phyloP scores from a whole-genome alignment of 768 basidiomycete species.

The Lactarius hengduanensis region DNA sequence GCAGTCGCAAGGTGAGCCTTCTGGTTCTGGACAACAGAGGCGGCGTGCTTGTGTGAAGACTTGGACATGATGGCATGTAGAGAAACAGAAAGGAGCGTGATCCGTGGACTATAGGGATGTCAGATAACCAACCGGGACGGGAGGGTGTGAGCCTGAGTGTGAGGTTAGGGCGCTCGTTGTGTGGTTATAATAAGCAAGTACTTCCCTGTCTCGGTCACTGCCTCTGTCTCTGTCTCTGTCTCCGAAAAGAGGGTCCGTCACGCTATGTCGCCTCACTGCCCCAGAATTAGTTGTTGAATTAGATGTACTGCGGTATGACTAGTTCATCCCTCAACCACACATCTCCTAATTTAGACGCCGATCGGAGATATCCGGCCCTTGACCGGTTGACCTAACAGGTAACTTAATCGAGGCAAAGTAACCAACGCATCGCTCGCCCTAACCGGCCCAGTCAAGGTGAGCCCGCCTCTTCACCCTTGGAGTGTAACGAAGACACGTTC shows the following conservation, averaged over 20 bases:
- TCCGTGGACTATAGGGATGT: slow-evolving; percentile 26
- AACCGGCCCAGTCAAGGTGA: slow-evolving; percentile 55
- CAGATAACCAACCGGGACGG: slow-evolving; percentile 18
- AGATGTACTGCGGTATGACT: not conserved
- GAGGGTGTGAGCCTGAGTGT: slow-evolving; percentile 7
- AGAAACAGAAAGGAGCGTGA: slow-evolving; percentile 27
- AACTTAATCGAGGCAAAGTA: slow-evolving; percentile 7
- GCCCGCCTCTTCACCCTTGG: slow-evolving; percentile 39
- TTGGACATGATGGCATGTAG: slow-evolving; percentile 27
- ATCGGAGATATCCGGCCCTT: slow-evolving; percentile 21
- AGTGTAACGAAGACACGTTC: slow-evolving; percentile 20
- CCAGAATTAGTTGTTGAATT: not conserved
- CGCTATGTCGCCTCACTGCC: not conserved
- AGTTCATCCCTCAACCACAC: not conserved
- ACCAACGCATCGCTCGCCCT: slow-evolving; percentile 7
- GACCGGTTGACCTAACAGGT: not conserved
- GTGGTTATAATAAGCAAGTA: not conserved
- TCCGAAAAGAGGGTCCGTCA: not conserved
- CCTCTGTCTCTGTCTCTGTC: not conserved
- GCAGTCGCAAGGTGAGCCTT: slow-evolving; percentile 90
- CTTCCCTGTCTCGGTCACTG: not conserved
- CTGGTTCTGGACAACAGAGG: slow-evolving; percentile 51
- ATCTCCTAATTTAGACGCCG: slow-evolving; percentile 8
- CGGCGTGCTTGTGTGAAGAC: slow-evolving; percentile 33
- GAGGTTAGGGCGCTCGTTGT: slow-evolving; percentile 17